Base-by-base conservation (phyloP, 2,329 filamentous ascomycete species). In the Volutella citrinella region DNA sequence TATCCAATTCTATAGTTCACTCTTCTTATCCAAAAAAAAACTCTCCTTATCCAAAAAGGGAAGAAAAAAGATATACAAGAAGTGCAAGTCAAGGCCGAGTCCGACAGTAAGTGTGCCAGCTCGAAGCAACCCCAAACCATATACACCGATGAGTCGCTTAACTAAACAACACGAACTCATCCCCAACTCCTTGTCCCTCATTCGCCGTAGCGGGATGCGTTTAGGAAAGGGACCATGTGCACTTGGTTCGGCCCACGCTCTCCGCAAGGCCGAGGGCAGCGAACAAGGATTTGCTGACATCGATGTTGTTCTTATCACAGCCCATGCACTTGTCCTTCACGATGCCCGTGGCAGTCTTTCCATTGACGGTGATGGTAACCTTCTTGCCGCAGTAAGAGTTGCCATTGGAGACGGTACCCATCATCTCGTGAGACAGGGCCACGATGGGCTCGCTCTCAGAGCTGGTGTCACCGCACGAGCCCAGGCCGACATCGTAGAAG, bases 251-350 rank as follows among this genome's bases (percentile, higher is more conserved):
- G 18, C 75, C 75, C 20, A 57, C 51, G 15, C 47, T 61, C n/a
- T 72, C 58, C 17, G 60, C 54, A 35, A 63, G 69, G 30, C 65
- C 72, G 34, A 85, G 65, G 14, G 70, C 63, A n/a, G 51, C 44
- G 61, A 80, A 84, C 42, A 74, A 62, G 48, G 70, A 68, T 41
- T 68, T 61, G 45, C 73, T 77, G 46, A 83, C 69, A 52, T 88
- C 84, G 30, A 88, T 74, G 50, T 70, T 66, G 24, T 57, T 45
- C 20, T 50, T 32, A 30, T 32, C 52, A 60, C 87, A 93, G 49
- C 82, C 81, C 63, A 76, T 75, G 70, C 87, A 93, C 67, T 86
- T 87, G 68, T 93, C 87, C 32, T 73, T 74, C 42, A 90, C 76
- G 5, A 51, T 72, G 42, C 78, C 85, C 4, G 60, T 67, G 48